phyloP scores from a whole-genome alignment of 2,329 filamentous ascomycete genomes.

The Orbilia blumenaviensis region DNA sequence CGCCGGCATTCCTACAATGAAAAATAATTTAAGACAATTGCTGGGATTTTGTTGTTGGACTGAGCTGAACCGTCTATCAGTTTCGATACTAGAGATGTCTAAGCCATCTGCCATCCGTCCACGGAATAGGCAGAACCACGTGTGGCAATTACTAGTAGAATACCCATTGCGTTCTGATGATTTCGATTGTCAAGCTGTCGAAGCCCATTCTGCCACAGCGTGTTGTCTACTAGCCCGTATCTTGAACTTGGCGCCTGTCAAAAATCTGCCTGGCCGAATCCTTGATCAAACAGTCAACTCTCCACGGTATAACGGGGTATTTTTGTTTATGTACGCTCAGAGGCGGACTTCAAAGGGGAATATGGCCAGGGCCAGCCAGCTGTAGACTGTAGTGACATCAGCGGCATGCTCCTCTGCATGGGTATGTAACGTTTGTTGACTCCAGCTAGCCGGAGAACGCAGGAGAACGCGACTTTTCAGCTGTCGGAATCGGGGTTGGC shows the following conservation, averaged over 20 bases:
- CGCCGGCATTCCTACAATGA: no score
- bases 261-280: background rate
- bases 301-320: background rate
- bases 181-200: no score
- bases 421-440: background rate
- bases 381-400: background rate
- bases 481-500: background rate
- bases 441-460: background rate
- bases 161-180: no score
- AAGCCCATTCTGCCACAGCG: no score
- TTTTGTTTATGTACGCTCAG: background rate
- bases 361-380: background rate
- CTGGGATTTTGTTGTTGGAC: no score
- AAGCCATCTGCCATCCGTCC: no score
- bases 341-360: background rate
- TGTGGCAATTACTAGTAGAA: no score
- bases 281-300: background rate
- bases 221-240: no score
- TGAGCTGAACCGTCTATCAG: no score
- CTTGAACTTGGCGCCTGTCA: slow-evolving; percentile 5
- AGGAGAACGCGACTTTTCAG: slow-evolving; percentile 6
- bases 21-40: no score
- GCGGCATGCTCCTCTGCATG: background rate
- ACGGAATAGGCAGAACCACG: background rate
- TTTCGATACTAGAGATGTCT: no score